These are phyloP conservation scores for Hansenula sp. DNA, from an alignment of 1,139 yeast genomes.

Conservation along the genomic window DNA sequence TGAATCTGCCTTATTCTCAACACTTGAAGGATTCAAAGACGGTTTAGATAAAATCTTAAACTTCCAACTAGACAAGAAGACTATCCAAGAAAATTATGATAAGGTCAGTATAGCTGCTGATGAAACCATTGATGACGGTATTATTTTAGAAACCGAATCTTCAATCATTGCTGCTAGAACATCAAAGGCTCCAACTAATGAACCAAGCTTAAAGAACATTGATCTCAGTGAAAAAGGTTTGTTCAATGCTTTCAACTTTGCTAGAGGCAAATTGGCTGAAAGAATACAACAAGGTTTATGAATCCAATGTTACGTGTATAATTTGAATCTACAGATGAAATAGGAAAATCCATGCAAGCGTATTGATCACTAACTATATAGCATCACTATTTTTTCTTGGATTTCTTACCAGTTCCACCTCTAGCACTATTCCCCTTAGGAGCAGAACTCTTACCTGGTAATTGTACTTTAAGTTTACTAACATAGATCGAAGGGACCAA, in stretches of 20 bases:
- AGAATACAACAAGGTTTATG: slow-evolving; percentile 66
- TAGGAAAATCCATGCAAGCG: background rate
- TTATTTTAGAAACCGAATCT: slow-evolving; percentile 86
- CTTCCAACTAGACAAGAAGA: slow-evolving; percentile 72
- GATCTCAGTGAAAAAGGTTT: slow-evolving; percentile 87
- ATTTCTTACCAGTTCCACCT: slow-evolving; percentile 10
- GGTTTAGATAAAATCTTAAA: slow-evolving; percentile 74
- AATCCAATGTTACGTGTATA: slow-evolving; percentile 1
- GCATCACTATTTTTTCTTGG: slow-evolving; percentile 5
- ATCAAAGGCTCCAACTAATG: slow-evolving; percentile 72
- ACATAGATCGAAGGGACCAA: slow-evolving; percentile 49
- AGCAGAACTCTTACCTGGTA: slow-evolving; percentile 31
- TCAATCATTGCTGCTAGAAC: slow-evolving; percentile 85
- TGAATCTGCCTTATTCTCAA: slow-evolving; percentile 76
- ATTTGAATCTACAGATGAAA: background rate
- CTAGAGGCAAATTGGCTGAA: slow-evolving; percentile 81
- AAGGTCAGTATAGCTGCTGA: slow-evolving; percentile 82
- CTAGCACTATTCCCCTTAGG: slow-evolving; percentile 4
- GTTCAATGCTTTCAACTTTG: slow-evolving; percentile 84
- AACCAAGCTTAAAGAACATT: slow-evolving; percentile 58
- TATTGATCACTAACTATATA: background rate
- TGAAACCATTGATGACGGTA: slow-evolving; percentile 89
- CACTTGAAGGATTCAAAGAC: slow-evolving; percentile 73
- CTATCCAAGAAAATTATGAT: slow-evolving; percentile 81
- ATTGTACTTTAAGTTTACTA: slow-evolving; percentile 38